phyloP scores from a whole-genome alignment of 768 basidiomycete species.

The Clitopilus hobsonii region DNA sequence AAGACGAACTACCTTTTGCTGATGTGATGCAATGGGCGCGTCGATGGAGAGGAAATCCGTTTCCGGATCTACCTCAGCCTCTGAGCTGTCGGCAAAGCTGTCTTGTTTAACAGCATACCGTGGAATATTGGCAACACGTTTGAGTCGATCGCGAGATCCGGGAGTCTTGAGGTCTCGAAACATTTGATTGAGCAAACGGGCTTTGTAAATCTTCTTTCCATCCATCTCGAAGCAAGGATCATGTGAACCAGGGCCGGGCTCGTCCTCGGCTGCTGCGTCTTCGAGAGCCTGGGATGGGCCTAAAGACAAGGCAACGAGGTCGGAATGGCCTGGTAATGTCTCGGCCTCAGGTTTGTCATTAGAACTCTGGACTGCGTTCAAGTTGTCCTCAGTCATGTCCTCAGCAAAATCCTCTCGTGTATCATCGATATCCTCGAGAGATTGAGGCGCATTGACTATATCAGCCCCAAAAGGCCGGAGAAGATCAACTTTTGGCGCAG shows the following conservation, averaged over 20 bases:
- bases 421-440: neutral
- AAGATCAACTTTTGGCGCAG: conserved; percentile 4
- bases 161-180: conserved; percentile 1
- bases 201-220: conserved; percentile 7
- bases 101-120: neutral
- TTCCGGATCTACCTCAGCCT: neutral
- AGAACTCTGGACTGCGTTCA: neutral
- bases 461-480: conserved; percentile 9
- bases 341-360: neutral
- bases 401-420: neutral
- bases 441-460: conserved; percentile 4
- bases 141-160: conserved; percentile 4
- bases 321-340: no score
- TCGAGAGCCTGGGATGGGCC: neutral
- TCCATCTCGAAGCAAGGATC: conserved; percentile 1
- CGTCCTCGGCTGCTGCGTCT: conserved; percentile 4
- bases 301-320: no score
- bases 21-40: no score
- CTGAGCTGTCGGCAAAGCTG: neutral
- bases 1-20: no score
- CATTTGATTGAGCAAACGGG: neutral
- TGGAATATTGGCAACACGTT: conserved; percentile 3
- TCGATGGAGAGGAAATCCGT: neutral
- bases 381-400: no score
- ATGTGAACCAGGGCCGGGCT: neutral